phyloP scores from a whole-genome alignment of 2,329 filamentous ascomycete species.

The Aspergillus aculeatus region DNA sequence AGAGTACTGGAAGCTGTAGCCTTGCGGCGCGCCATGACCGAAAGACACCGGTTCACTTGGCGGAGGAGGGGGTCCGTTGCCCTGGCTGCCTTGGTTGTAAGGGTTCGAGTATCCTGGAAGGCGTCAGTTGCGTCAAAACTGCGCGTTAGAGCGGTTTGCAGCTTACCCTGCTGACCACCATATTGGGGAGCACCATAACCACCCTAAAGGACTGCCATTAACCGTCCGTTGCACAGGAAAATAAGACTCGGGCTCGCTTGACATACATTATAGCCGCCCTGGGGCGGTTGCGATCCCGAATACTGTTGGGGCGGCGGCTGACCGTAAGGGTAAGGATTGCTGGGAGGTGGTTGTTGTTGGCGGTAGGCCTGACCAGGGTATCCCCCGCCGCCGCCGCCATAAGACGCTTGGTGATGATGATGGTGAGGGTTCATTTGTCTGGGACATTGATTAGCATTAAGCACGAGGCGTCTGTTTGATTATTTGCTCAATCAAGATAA shows the following conservation, averaged over 20 bases:
- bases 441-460: neutral
- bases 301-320: constrained; percentile 45
- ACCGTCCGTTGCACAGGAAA: neutral
- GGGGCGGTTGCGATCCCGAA: constrained; percentile 27
- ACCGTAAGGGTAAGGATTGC: constrained; percentile 43
- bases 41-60: constrained; percentile 68
- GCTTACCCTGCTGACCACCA: constrained; percentile 41
- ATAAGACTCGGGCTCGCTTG: neutral
- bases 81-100: constrained; percentile 53
- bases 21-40: constrained; percentile 74
- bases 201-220: constrained; percentile 15
- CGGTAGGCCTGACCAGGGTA: constrained; percentile 40
- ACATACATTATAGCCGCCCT: constrained; percentile 41
- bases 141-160: neutral
- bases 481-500: neutral
- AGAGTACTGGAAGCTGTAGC: constrained; percentile 87
- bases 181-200: constrained; percentile 13
- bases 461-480: neutral
- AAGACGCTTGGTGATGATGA: constrained; percentile 34
- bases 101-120: constrained; percentile 47
- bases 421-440: constrained; percentile 30
- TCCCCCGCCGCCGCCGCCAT: constrained; percentile 37
- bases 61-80: constrained; percentile 61
- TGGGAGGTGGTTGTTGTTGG: constrained; percentile 41
- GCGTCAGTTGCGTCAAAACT: constrained; percentile 5